Evolutionary conservation across 495 filamentous ascomycete genomes (phyloP).

Genomic region (Lasiosphaeria miniovina): DNA sequence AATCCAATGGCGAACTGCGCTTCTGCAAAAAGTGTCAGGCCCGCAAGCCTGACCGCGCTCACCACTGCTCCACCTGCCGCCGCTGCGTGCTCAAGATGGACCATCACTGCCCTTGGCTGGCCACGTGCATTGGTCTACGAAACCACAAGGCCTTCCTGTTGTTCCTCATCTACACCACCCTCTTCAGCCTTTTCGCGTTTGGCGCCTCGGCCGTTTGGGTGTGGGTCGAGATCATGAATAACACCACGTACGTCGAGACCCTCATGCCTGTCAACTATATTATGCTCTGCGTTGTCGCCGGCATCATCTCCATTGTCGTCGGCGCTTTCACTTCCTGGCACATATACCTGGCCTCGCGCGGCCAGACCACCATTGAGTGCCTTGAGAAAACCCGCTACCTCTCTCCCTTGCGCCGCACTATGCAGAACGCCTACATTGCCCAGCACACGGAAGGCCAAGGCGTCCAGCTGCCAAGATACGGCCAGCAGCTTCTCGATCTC

Average conservation of each 20-base stretch:
- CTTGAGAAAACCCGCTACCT: slow-evolving; percentile 93
- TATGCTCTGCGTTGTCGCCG: slow-evolving; percentile 76
- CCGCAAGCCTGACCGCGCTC: slow-evolving; percentile 90
- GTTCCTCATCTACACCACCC: slow-evolving; percentile 84
- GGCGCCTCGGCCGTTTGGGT: slow-evolving; percentile 70
- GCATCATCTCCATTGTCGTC: slow-evolving; percentile 87
- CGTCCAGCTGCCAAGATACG: slow-evolving; percentile 59
- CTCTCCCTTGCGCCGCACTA: slow-evolving; percentile 65
- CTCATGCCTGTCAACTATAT: slow-evolving; percentile 89
- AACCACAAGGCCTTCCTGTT: slow-evolving; percentile 96
- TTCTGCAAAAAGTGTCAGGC: slow-evolving; percentile 97
- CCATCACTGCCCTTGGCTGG: slow-evolving; percentile 97
- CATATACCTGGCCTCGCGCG: slow-evolving; percentile 70
- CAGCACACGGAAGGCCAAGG: slow-evolving; percentile 46
- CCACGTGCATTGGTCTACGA: slow-evolving; percentile 86
- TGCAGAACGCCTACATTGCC: slow-evolving; percentile 60
- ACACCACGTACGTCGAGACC: slow-evolving; percentile 56
- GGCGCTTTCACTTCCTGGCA: slow-evolving; percentile 93
- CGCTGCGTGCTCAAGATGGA: slow-evolving; percentile 98
- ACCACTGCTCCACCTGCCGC: slow-evolving; percentile 92
- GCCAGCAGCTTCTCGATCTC: slow-evolving; percentile 73
- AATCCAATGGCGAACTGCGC: slow-evolving; percentile 75
- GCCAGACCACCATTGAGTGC: slow-evolving; percentile 91
- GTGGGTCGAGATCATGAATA: slow-evolving; percentile 72
- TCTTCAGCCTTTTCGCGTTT: slow-evolving; percentile 85